Evolutionary conservation across 1,139 yeast genomes (phyloP).

Genomic region (Blastobotrys indianensis): DNA sequence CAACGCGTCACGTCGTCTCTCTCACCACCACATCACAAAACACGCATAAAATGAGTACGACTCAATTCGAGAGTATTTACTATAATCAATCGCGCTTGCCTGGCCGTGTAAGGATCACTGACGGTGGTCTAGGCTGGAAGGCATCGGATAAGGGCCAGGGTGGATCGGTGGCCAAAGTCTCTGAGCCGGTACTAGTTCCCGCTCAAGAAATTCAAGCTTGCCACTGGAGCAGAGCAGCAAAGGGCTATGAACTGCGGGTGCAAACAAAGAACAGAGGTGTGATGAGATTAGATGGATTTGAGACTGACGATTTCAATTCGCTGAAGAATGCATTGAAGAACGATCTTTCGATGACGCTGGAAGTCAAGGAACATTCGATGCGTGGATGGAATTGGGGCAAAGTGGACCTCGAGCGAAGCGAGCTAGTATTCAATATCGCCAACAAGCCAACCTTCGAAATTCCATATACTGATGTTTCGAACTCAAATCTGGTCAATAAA

Average conservation of each 20-base stretch:
- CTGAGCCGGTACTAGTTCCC: constrained; percentile 76
- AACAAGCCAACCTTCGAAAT: constrained; percentile 89
- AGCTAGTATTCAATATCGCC: constrained; percentile 76
- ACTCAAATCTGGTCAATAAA: constrained; percentile 88
- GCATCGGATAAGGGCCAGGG: constrained; percentile 48
- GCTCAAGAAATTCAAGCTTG: constrained; percentile 75
- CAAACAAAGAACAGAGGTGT: constrained; percentile 88
- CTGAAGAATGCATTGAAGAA: constrained; percentile 80
- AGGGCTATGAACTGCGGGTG: constrained; percentile 84
- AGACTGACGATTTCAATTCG: constrained; percentile 68
- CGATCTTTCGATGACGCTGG: constrained; percentile 65
- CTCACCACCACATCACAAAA: not conserved
- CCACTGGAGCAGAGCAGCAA: constrained; percentile 88
- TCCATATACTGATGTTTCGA: constrained; percentile 73
- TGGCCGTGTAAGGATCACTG: constrained; percentile 92
- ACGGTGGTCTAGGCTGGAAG: constrained; percentile 96
- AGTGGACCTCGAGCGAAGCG: constrained; percentile 86
- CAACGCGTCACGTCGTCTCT: constrained; percentile 3
- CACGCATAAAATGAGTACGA: constrained; percentile 21
- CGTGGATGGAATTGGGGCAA: constrained; percentile 99
- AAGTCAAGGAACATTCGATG: constrained; percentile 81
- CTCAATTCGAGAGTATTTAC: constrained; percentile 79
- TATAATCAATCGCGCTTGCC: constrained; percentile 75
- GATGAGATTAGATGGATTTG: constrained; percentile 86
- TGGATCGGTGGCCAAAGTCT: constrained; percentile 45